Base-by-base conservation (phyloP, 2,329 filamentous ascomycete genomes). In the Exserohilum rostratum region DNA sequence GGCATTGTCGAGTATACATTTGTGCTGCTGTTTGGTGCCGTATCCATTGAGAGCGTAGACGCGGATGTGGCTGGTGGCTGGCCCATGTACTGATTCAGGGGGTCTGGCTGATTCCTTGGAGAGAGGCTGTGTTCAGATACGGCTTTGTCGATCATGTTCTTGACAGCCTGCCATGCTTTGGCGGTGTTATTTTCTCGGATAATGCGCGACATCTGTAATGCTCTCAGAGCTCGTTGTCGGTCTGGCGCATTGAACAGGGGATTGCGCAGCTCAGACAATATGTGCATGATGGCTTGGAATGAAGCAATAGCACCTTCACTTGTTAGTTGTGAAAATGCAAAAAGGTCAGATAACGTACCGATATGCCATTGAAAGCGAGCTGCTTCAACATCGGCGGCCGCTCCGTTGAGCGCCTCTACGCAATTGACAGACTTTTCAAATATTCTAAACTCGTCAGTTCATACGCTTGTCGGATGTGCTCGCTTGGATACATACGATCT, bases 331-430 rank as follows among this genome's bases (percentile, higher is more conserved):
- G 12, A 15, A 18, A 11, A 20, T 11, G 22, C 12, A 10, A 33
- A 9, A 15, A 12, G 11, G 12, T 22, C 2, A 3, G 34, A 39
- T n/a, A 12, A 53, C 59, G 18, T 46, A 70, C 71, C 69, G 47
- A 76, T 73, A 46, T 76, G 74, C 74, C 74, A 76, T 18, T 71
- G 72, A 42, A 75, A 76, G 3, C 68, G 69, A 43, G 70, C 72
- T 10, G 67, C 71, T 18, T 75, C 69, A 3, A 70, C 65, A 54
- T 76, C 74, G 13, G 69, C 60, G 4, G 66, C 66, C 3, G 72
- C 71, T 22, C 64, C 63, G 39, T 76, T 76, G 12, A 76, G 53
- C 0, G 72, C 70, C 44, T 76, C 73, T 31, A 76, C 70, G 25
- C 69, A 70, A 27, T 70, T 74, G n/a, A 76, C 62, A 1, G 73